These are phyloP conservation scores for Geotrichum australiense DNA, from an alignment of 1,139 yeast species.

Conservation along the genomic window DNA sequence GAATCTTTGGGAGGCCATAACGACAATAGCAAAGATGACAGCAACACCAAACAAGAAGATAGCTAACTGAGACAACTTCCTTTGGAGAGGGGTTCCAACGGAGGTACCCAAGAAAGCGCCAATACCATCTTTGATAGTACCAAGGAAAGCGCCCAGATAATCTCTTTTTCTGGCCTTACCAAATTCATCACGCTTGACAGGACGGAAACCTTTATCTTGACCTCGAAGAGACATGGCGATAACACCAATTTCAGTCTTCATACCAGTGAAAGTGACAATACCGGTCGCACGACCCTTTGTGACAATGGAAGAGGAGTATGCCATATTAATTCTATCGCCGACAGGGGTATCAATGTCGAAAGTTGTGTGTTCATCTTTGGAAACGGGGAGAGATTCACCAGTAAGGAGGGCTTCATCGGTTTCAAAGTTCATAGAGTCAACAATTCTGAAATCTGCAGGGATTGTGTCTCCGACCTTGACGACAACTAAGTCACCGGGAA, in stretches of 20 bases:
- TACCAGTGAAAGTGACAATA: slow-evolving; percentile 58
- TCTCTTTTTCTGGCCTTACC: slow-evolving; percentile 41
- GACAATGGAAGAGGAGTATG: slow-evolving; percentile 62
- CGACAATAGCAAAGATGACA: slow-evolving; percentile 68
- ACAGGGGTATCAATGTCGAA: slow-evolving; percentile 51
- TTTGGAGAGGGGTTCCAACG: slow-evolving; percentile 71
- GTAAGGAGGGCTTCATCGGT: slow-evolving; percentile 76
- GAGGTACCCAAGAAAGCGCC: slow-evolving; percentile 69
- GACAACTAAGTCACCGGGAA: slow-evolving; percentile 67
- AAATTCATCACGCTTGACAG: slow-evolving; percentile 33
- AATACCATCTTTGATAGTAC: slow-evolving; percentile 45
- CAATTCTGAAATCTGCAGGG: slow-evolving; percentile 67
- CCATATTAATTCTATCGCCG: slow-evolving; percentile 73
- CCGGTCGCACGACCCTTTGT: slow-evolving; percentile 75
- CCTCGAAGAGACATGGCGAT: slow-evolving; percentile 60
- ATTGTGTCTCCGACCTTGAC: slow-evolving; percentile 70
- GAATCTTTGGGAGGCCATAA: slow-evolving; percentile 71
- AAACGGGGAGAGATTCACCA: slow-evolving; percentile 75
- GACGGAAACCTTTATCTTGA: slow-evolving; percentile 33
- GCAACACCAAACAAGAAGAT: slow-evolving; percentile 62
- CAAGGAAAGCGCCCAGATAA: slow-evolving; percentile 42
- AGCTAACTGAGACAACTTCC: slow-evolving; percentile 63
- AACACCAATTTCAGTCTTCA: slow-evolving; percentile 67
- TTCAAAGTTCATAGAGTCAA: slow-evolving; percentile 60
- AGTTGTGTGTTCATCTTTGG: slow-evolving; percentile 43